Evolutionary conservation across 257 asterid species (phyloP).

Genomic region (Henckelia pumila): DNA sequence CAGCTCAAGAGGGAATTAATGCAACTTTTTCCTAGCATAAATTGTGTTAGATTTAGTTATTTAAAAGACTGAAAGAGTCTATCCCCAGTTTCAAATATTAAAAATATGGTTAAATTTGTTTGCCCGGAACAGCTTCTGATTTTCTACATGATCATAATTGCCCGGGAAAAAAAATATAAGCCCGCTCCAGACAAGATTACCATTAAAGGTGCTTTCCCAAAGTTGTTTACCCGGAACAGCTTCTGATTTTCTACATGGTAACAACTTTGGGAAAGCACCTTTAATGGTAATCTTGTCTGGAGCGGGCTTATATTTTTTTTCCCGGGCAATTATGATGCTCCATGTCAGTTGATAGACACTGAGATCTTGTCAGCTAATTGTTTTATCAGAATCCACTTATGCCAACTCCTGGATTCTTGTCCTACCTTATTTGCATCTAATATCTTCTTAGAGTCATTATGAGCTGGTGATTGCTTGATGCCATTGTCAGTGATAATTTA

Average conservation of each 20-base stretch:
- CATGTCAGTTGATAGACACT: slow-evolving; percentile 19
- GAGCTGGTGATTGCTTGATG: slow-evolving; percentile 1
- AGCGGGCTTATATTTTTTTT: slow-evolving; percentile 3
- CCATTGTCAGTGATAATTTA: slow-evolving; percentile 12
- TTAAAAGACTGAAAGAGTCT: slow-evolving; percentile 13
- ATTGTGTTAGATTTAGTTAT: slow-evolving; percentile 19
- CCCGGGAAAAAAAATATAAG: slow-evolving; percentile 5
- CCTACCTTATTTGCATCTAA: slow-evolving; percentile 9
- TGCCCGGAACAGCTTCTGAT: slow-evolving; percentile 3
- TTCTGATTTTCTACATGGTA: slow-evolving; percentile 4
- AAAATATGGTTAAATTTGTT: slow-evolving; percentile 3
- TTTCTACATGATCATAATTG: slow-evolving; percentile 17
- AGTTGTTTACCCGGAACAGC: too few relatives aligned
- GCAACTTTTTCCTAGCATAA: slow-evolving; percentile 6
- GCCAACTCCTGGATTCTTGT: slow-evolving; percentile 5
- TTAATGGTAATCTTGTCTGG: slow-evolving; percentile 7
- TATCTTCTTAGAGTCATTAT: slow-evolving; percentile 6
- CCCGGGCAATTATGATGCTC: slow-evolving; percentile 17
- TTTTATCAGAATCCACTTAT: background rate
- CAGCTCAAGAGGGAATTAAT: background rate
- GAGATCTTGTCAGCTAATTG: slow-evolving; percentile 8
- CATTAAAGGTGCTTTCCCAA: background rate
- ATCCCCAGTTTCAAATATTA: slow-evolving; percentile 4
- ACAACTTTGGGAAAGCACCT: background rate
- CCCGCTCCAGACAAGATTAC: slow-evolving; percentile 1